These are phyloP conservation scores for Lyophyllum atratum DNA, from an alignment of 768 basidiomycete genomes.

Conservation along the genomic window DNA sequence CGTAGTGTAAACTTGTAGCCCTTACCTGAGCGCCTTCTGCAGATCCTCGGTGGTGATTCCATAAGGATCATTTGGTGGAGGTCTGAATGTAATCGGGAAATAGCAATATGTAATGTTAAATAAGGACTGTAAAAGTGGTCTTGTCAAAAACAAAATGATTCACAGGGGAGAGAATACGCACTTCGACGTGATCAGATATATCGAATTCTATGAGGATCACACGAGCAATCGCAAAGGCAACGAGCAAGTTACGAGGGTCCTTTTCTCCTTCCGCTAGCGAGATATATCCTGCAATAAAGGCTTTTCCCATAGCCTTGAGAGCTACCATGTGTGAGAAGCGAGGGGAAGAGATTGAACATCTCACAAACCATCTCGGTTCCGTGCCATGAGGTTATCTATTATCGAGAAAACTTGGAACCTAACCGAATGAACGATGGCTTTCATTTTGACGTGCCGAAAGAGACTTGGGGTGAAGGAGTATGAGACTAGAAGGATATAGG, in stretches of 20 bases:
- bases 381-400: slow-evolving; percentile 75
- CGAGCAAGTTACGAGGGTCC: slow-evolving; percentile 90
- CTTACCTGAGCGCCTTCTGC: slow-evolving; percentile 65
- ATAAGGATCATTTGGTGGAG: slow-evolving; percentile 92
- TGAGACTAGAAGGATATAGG: neutral
- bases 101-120: slow-evolving; percentile 98
- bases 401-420: slow-evolving; percentile 82
- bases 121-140: slow-evolving; percentile 56
- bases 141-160: neutral
- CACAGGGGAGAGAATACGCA: slow-evolving; percentile 31
- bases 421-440: slow-evolving; percentile 76
- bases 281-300: slow-evolving; percentile 78
- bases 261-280: slow-evolving; percentile 92
- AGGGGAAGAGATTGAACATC: neutral
- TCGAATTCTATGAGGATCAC: slow-evolving; percentile 90
- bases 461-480: slow-evolving; percentile 46
- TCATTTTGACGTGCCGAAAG: slow-evolving; percentile 80
- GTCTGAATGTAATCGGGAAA: slow-evolving; percentile 96
- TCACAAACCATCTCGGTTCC: slow-evolving; percentile 62
- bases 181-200: slow-evolving; percentile 73
- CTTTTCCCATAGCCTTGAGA: slow-evolving; percentile 69
- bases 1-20: neutral
- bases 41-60: slow-evolving; percentile 90
- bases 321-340: slow-evolving; percentile 37
- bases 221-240: slow-evolving; percentile 88